phyloP scores from a whole-genome alignment of 179 eudicot species.

The Corrigiola litoralis region DNA sequence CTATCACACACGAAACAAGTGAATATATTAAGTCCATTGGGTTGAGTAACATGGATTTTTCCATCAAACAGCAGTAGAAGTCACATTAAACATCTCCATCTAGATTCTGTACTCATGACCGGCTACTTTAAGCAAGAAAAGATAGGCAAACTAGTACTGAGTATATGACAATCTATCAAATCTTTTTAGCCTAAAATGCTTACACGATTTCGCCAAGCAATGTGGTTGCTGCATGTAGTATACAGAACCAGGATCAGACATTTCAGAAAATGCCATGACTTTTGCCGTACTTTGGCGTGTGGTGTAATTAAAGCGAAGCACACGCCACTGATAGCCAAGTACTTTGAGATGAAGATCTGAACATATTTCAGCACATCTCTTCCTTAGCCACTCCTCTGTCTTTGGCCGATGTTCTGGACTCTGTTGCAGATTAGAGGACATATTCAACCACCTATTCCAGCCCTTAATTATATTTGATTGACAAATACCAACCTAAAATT shows the following conservation, averaged over 20 bases:
- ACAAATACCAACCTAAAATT: background rate
- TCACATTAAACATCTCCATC: background rate
- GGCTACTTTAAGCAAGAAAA: background rate
- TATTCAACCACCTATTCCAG: background rate
- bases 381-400: conserved; percentile 61
- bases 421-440: conserved; percentile 30
- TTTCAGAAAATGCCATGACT: conserved; percentile 60
- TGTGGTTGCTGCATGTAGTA: conserved; percentile 65
- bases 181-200: conserved; percentile 7
- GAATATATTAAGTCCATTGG: no score
- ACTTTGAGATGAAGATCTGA: conserved; percentile 47
- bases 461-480: background rate
- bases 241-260: conserved; percentile 55
- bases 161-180: background rate
- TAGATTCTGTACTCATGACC: background rate
- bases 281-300: conserved; percentile 87
- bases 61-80: background rate
- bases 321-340: conserved; percentile 89
- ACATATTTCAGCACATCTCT: conserved; percentile 50
- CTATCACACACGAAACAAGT: background rate
- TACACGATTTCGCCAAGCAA: conserved; percentile 91
- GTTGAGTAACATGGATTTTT: background rate
- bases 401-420: conserved; percentile 48
- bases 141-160: background rate
- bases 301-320: conserved; percentile 74